These are phyloP conservation scores for Rosa lucieae DNA, from an alignment of 306 rosid genomes.

Conservation along the genomic window DNA sequence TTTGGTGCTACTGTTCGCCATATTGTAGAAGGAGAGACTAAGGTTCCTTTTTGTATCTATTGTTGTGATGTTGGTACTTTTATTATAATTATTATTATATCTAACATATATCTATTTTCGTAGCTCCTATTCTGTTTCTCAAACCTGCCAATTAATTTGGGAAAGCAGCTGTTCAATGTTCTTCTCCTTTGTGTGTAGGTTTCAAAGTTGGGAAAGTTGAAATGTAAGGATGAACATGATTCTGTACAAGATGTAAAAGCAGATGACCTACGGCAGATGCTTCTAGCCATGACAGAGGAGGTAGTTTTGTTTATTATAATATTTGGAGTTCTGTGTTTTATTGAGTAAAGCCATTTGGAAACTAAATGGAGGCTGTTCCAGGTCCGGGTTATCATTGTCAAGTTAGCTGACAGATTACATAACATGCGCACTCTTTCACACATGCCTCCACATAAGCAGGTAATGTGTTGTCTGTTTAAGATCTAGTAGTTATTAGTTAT, in stretches of 20 bases:
- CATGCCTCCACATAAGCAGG: conserved; percentile 99
- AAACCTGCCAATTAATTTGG: conserved; percentile 28
- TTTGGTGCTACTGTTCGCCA: conserved; percentile 85
- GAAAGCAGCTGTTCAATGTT: conserved; percentile 12
- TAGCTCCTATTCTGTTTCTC: conserved; percentile 15
- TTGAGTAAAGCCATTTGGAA: conserved; percentile 27
- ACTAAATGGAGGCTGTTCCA: conserved; percentile 45
- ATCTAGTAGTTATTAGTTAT: conserved; percentile 15
- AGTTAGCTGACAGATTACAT: conserved; percentile 93
- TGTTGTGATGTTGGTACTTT: background rate
- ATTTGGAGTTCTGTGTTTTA: conserved; percentile 24
- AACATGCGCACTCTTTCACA: conserved; percentile 97
- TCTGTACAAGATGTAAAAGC: conserved; percentile 95
- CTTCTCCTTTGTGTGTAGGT: conserved; percentile 54
- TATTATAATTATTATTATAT: background rate
- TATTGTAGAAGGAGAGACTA: conserved; percentile 99
- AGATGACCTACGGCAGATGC: conserved; percentile 96
- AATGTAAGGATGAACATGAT: conserved; percentile 73
- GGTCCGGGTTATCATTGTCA: conserved; percentile 98
- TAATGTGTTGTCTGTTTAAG: conserved; percentile 36
- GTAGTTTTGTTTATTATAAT: conserved; percentile 38
- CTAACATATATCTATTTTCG: conserved; percentile 3
- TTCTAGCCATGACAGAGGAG: conserved; percentile 99
- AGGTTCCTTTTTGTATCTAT: conserved; percentile 48
- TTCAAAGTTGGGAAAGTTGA: conserved; percentile 92